Evolutionary conservation across 2,329 filamentous ascomycete genomes (phyloP).

Genomic region (Arthrobotrys entomopaga): DNA sequence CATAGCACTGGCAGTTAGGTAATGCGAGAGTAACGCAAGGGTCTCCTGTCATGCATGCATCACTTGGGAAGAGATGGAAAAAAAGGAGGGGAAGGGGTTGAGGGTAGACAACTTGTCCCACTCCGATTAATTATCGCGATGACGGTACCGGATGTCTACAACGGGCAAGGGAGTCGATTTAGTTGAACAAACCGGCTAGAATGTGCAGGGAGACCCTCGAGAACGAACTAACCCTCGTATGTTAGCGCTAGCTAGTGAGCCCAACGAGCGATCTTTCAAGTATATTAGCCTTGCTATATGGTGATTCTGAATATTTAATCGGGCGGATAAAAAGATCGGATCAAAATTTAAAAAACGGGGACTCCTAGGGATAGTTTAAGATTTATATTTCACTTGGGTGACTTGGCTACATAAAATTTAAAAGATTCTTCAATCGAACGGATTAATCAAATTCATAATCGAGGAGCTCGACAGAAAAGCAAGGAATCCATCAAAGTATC

Average conservation of each 20-base stretch:
- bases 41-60: conserved; percentile 9
- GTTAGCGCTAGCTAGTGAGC: conserved; percentile 26
- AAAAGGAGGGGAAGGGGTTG: conserved; percentile 6
- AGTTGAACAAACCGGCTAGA: too few species aligned
- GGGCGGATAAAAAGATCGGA: background rate
- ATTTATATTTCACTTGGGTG: too few species aligned
- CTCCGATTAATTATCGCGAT: conserved; percentile 52
- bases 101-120: conserved; percentile 6
- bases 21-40: conserved; percentile 3
- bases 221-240: too few species aligned
- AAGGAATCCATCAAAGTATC: too few species aligned
- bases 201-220: background rate
- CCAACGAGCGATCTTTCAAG: background rate
- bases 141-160: conserved; percentile 19
- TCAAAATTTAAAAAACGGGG: background rate
- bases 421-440: too few species aligned
- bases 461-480: too few species aligned
- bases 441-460: too few species aligned
- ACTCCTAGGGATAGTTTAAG: too few species aligned
- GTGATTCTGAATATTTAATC: background rate
- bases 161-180: too few species aligned
- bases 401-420: too few species aligned
- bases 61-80: background rate
- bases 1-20: background rate
- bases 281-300: background rate